A percentile compares a stretch with the other conserved stretches of the same genome.
Evolutionary conservation across 805 yeast genomes (phyloP).

Genomic region (Henningerozyma blattae): DNA sequence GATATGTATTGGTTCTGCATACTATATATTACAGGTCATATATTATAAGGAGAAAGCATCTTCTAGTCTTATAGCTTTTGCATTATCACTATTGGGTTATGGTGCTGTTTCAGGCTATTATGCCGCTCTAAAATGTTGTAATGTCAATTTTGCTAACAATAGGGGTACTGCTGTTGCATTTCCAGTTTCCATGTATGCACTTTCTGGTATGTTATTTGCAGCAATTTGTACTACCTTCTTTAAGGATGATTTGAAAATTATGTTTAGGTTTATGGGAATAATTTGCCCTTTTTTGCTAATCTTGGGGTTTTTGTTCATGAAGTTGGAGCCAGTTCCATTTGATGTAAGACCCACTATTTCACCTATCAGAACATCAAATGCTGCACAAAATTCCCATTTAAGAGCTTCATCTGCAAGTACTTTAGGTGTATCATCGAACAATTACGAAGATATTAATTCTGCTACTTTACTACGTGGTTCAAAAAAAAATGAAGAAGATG

Average conservation of each 20-base stretch:
- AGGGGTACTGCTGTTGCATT: conserved; percentile 70
- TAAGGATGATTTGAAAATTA: conserved; percentile 38
- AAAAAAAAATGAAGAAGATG: not conserved
- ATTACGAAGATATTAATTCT: not conserved
- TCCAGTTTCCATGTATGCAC: conserved; percentile 68
- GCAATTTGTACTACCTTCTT: conserved; percentile 51
- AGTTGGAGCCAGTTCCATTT: not conserved
- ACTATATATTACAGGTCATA: conserved; percentile 35
- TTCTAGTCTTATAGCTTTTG: conserved; percentile 32
- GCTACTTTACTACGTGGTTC: not conserved
- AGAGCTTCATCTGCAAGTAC: too few species aligned
- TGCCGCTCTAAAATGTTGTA: conserved; percentile 38
- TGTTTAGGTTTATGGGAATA: conserved; percentile 42
- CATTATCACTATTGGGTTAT: conserved; percentile 45
- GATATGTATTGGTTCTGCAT: conserved; percentile 40
- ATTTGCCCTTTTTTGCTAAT: conserved; percentile 31
- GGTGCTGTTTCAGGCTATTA: conserved; percentile 53
- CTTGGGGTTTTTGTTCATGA: conserved; percentile 17
- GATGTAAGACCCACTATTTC: too few species aligned
- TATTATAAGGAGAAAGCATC: conserved; percentile 31
- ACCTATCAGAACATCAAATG: not conserved
- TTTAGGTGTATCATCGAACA: not conserved
- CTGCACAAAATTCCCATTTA: not conserved
- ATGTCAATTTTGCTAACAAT: conserved; percentile 54
- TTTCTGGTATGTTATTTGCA: conserved; percentile 70